Evolutionary conservation across 148 eudicot genomes (phyloP).

Genomic region (Fallopia convolvulus): DNA sequence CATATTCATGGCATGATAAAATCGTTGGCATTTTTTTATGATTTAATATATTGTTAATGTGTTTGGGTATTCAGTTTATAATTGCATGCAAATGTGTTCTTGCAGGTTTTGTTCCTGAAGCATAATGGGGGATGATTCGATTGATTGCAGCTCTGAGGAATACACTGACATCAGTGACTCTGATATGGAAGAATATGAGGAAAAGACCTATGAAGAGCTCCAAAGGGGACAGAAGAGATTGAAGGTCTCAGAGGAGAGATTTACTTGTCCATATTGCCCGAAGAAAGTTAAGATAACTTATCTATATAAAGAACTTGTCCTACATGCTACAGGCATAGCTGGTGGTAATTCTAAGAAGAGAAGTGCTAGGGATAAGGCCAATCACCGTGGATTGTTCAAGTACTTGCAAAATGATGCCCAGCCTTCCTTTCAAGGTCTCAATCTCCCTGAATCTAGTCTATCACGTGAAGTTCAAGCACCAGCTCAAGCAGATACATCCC

Average conservation of each 20-base stretch:
- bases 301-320: slow-evolving; percentile 59
- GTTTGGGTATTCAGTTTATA: neutral
- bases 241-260: slow-evolving; percentile 52
- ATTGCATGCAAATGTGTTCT: slow-evolving; percentile 7
- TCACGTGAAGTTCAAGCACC: slow-evolving; percentile 15
- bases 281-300: slow-evolving; percentile 63
- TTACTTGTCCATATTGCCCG: slow-evolving; percentile 78
- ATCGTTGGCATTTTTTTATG: neutral
- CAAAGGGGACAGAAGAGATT: slow-evolving; percentile 46
- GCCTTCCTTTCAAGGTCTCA: neutral
- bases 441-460: neutral
- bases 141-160: slow-evolving; percentile 61
- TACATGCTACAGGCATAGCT: slow-evolving; percentile 80
- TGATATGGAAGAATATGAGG: slow-evolving; percentile 68
- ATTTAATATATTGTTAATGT: neutral
- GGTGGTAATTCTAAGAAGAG: slow-evolving; percentile 60
- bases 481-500: slow-evolving; percentile 42
- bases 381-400: slow-evolving; percentile 66
- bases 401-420: slow-evolving; percentile 48
- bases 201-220: slow-evolving; percentile 50
- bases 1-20: neutral
- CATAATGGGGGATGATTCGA: slow-evolving; percentile 17
- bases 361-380: slow-evolving; percentile 74
- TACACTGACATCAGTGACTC: slow-evolving; percentile 76
- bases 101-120: neutral